Evolutionary conservation across 345 rosid genomes (phyloP), one percentile per base, ranked within the genome.

Genomic region (Citrus glauca): DNA sequence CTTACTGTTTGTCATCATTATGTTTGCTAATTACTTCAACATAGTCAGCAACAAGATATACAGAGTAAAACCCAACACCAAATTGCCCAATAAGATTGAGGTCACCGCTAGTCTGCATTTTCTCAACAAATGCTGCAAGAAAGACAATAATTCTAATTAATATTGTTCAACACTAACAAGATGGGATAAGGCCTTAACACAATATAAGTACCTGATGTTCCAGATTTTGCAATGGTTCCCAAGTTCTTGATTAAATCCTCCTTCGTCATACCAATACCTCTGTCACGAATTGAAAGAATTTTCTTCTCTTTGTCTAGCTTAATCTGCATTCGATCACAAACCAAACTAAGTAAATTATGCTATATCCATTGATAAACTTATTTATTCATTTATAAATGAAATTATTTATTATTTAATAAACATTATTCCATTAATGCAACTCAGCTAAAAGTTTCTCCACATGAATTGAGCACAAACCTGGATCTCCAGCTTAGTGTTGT

Each of bases 1-100:
- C 95, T 84, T 78, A 96, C 99, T 96, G 99, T 75, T 68, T 92
- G 78, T 96, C 99, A 42, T 96, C 99, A 48, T 94, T 96, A 80
- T 96, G 94, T 84, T 96, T 96, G 88, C 98, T 94, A 70, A 92
- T 85, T 71, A 96, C 99, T 90, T 96, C 99, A 53, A 96, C 97
- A 56, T 92, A 92, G 86, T 96, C 99, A 82, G 99, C 97, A 40
- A 94, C 97, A 28, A 96, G 97, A 84, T 96, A 96, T 1, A 93
- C 99, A 25, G 99, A 96, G 79, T 96, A 96, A 85, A 96, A 96
- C 73, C 99, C 99, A 85, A 96, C 99, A 72, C 99, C 99, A 86
- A 96, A 96, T 71, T 96, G 98, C 70, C 99, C 99, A 86, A 96
- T 96, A 79, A 96, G 94, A 83, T 96, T 96, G 40, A 96, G 88